Evolutionary conservation across 2,329 filamentous ascomycete genomes (phyloP), one percentile per base, ranked within the genome.

Genomic region (Colletotrichum lindemuthianum): DNA sequence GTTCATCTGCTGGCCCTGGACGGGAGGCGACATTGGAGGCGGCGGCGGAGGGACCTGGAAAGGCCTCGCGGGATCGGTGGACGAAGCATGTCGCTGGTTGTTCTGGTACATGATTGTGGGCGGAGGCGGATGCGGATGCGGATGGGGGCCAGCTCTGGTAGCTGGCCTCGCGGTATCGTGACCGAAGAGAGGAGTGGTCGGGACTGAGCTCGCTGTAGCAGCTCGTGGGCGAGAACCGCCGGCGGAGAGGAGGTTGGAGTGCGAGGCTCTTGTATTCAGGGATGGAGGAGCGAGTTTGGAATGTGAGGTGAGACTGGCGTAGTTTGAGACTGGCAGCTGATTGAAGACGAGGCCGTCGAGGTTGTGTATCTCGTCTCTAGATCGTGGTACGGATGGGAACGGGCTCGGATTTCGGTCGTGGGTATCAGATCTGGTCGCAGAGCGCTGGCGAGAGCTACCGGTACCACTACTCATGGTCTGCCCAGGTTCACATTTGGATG

Each of bases 41-140:
- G 85, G 84, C 58, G 84, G 85, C 50, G 84, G 84, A 63, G 84
- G 85, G 67, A 87, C 78, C 70, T 83, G 83, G 72, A 82, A 88
- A 50, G 83, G 75, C 73, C 85, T 82, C 67, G 81, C 77, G 66
- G 80, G 78, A 71, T 88, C 84, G 67, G 73, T 74, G 72, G 74
- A 76, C 72, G 78, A 77, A 69, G 76, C 77, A 77, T 81, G 79
- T 74, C 84, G 78, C 73, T 86, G 84, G 51, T 80, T 76, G 69
- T 80, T 80, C 72, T 82, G 81, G 76, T 87, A 88, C 86, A 88
- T 88, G 75, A 67, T 75, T 72, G 72, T 70, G 68, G 72, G 63
- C 44, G 64, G 60, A 50, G 37, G 60, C 43, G 64, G 64, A 32
- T 24, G 24, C 24, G 24, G 24, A 24, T 24, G 24, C 24, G 24